A percentile compares a stretch with the other conserved stretches of the same genome.
Conservation (phyloP, 768 basidiomycete genomes). For the Gloeostereum incarnatum region DNA sequence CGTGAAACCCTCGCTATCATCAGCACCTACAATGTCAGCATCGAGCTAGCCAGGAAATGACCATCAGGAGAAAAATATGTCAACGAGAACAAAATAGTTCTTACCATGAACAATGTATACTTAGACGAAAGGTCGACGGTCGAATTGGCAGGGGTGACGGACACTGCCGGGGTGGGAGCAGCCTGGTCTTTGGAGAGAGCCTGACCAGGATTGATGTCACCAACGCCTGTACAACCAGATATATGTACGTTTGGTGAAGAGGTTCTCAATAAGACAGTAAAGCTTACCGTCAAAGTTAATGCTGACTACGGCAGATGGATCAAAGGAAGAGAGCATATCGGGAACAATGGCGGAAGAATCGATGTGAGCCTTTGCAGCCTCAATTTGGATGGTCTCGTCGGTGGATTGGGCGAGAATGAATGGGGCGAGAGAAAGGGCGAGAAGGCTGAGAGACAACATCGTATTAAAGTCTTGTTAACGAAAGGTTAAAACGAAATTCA, state of each 20-base stretch:
- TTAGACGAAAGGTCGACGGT: slow-evolving; percentile 34
- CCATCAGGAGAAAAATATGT: too few relatives aligned
- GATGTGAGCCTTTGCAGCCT: slow-evolving; percentile 64
- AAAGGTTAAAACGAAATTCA: too few relatives aligned
- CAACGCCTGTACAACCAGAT: slow-evolving; percentile 22
- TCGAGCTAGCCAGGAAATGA: too few relatives aligned
- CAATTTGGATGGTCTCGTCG: slow-evolving; percentile 33
- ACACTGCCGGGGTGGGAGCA: slow-evolving; percentile 41
- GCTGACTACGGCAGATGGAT: slow-evolving; percentile 47
- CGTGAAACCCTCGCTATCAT: slow-evolving; percentile 49
- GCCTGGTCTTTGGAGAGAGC: slow-evolving; percentile 45
- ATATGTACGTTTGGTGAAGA: neutral
- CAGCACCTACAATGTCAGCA: slow-evolving; percentile 55
- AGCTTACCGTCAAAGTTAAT: slow-evolving; percentile 34
- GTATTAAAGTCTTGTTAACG: too few relatives aligned
- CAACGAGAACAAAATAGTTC: too few relatives aligned
- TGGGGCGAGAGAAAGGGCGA: slow-evolving; percentile 20
- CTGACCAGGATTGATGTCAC: slow-evolving; percentile 49
- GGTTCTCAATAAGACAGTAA: slow-evolving; percentile 3
- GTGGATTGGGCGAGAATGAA: slow-evolving; percentile 36
- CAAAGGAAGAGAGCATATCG: slow-evolving; percentile 46
- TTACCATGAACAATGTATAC: slow-evolving; percentile 69
- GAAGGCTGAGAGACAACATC: too few relatives aligned
- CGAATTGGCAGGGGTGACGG: slow-evolving; percentile 39
- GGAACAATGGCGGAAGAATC: slow-evolving; percentile 52